These are phyloP conservation scores for Talaromyces sp. DNA, from an alignment of 2,329 filamentous ascomycete species.

Conservation along the genomic window DNA sequence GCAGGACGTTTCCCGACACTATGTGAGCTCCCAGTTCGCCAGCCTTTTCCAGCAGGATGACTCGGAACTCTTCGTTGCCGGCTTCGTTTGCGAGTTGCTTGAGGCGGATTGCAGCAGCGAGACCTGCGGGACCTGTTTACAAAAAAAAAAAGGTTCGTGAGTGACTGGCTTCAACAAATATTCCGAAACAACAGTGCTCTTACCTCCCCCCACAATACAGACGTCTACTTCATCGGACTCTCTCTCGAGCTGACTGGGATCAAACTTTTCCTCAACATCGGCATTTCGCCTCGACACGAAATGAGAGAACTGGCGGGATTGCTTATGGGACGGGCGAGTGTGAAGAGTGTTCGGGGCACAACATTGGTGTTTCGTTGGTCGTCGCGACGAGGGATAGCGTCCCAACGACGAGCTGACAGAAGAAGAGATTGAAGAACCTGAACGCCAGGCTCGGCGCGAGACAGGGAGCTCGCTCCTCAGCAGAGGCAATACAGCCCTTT, in stretches of 20 bases:
- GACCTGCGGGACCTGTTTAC: conserved; percentile 69
- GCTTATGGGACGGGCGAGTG: conserved; percentile 12
- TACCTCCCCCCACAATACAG: conserved; percentile 87
- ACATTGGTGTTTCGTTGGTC: neutral
- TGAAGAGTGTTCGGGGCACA: neutral
- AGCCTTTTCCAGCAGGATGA: conserved; percentile 89
- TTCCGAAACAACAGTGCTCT: neutral
- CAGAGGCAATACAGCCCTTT: conserved; percentile 35
- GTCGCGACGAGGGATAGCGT: conserved; percentile 17
- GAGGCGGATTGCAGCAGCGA: conserved; percentile 86
- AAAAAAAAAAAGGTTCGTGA: conserved; percentile 1
- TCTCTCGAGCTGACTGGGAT: conserved; percentile 67
- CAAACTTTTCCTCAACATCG: conserved; percentile 54
- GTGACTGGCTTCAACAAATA: conserved; percentile 3
- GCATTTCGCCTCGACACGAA: conserved; percentile 37
- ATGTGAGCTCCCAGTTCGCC: conserved; percentile 94
- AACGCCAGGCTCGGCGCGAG: conserved; percentile 24
- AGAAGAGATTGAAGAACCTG: conserved; percentile 18
- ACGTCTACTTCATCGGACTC: conserved; percentile 94
- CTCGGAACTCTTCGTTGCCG: conserved; percentile 92
- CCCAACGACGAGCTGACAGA: conserved; percentile 12
- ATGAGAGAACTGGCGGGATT: conserved; percentile 42
- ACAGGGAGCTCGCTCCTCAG: conserved; percentile 36
- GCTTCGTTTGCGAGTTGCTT: conserved; percentile 94
- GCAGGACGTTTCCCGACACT: conserved; percentile 89